A percentile compares a stretch with the other conserved stretches of the same genome.
These are phyloP conservation scores for Stagonosporopsis cucurbitacearum DNA, from an alignment of 2,329 filamentous ascomycete genomes.

Conservation along the genomic window DNA sequence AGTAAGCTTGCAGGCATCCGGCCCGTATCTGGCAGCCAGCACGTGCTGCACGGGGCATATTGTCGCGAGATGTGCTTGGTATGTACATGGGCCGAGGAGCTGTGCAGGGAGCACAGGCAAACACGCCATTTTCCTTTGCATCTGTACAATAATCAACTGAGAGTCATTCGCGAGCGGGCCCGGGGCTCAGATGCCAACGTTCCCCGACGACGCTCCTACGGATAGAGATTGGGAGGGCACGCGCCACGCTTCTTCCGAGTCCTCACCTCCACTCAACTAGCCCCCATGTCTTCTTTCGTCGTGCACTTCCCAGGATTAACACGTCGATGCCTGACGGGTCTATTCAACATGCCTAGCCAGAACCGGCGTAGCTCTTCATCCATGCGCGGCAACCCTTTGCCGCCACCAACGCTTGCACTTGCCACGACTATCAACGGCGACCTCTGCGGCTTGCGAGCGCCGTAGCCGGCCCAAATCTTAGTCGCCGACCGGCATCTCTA, in stretches of 20 bases:
- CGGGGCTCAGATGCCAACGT: conserved; percentile 31
- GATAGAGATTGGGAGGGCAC: conserved; percentile 31
- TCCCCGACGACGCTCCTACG: conserved; percentile 30
- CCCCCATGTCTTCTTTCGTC: conserved; percentile 26
- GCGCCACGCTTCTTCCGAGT: conserved; percentile 26
- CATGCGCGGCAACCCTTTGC: conserved; percentile 32
- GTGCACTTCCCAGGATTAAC: conserved; percentile 26
- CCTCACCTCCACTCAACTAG: conserved; percentile 26
- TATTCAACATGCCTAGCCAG: conserved; percentile 32
- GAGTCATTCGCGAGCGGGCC: conserved; percentile 19
- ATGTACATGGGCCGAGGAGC: conserved; percentile 17
- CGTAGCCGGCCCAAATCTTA: conserved; percentile 10
- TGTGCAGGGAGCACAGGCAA: conserved; percentile 16
- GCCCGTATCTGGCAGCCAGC: conserved; percentile 14
- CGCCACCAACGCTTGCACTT: conserved; percentile 41
- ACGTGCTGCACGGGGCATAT: conserved; percentile 26
- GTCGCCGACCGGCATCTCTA: conserved; percentile 15
- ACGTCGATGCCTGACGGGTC: conserved; percentile 33
- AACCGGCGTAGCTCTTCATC: conserved; percentile 31
- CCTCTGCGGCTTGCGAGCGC: conserved; percentile 23
- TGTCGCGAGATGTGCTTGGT: conserved; percentile 25
- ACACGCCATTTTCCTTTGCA: conserved; percentile 22
- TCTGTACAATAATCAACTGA: conserved; percentile 17
- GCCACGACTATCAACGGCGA: conserved; percentile 24
- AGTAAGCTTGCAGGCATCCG: conserved; percentile 29